Conservation (phyloP, 179 eudicot genomes). For the Silene vulgaris region DNA sequence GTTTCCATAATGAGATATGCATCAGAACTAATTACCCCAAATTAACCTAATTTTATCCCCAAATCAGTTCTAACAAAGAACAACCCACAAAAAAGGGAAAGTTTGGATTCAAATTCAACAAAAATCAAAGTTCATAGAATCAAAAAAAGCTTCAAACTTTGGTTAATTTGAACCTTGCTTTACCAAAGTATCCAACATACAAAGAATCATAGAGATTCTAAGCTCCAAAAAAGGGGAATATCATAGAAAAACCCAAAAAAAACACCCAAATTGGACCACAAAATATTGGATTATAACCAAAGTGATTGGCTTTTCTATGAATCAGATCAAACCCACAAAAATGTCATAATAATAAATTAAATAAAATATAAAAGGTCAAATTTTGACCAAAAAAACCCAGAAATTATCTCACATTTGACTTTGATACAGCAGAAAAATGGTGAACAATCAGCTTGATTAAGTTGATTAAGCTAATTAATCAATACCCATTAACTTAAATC, state of each 20-base stretch:
- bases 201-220: constrained; percentile 27
- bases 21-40: constrained; percentile 37
- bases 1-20: constrained; percentile 99
- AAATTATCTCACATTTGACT: constrained; percentile 24
- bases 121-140: constrained; percentile 17
- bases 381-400: constrained; percentile 9
- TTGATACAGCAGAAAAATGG: neutral
- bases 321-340: constrained; percentile 29
- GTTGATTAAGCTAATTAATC: constrained; percentile 4
- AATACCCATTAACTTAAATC: constrained; percentile 7
- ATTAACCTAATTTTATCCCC: neutral
- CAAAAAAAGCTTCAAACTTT: constrained; percentile 14
- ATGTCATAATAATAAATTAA: neutral
- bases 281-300: neutral
- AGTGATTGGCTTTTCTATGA: constrained; percentile 17
- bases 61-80: constrained; percentile 17
- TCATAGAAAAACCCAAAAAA: no score
- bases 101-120: constrained; percentile 28
- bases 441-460: constrained; percentile 1
- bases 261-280: constrained; percentile 8
- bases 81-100: neutral
- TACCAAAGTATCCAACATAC: constrained; percentile 24
- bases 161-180: constrained; percentile 2
- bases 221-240: neutral
- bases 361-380: constrained; percentile 14